Conservation (phyloP, 345 rosid genomes). For the Sonneratia caseolaris region DNA sequence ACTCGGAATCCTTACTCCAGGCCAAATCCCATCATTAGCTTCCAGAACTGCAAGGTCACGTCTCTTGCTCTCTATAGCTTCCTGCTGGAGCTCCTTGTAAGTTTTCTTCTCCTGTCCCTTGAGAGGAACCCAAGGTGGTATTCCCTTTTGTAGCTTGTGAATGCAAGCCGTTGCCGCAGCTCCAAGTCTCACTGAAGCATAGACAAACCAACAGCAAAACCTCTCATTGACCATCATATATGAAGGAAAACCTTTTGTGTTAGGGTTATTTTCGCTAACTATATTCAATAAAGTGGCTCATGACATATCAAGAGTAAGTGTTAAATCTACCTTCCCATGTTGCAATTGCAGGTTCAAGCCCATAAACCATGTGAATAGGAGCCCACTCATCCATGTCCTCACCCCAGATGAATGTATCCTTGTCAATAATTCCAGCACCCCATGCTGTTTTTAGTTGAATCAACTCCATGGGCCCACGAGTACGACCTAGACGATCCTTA, state of each 20-base stretch:
- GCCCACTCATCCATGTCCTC: conserved; percentile 97
- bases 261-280: background rate
- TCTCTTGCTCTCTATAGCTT: conserved; percentile 54
- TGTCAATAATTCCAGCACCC: conserved; percentile 84
- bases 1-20: conserved; percentile 76
- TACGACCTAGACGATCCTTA: conserved; percentile 86
- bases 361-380: conserved; percentile 89
- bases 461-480: conserved; percentile 83
- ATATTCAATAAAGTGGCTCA: background rate
- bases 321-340: conserved; percentile 80
- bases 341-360: conserved; percentile 84
- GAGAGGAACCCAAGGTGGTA: conserved; percentile 78
- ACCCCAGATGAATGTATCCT: conserved; percentile 87
- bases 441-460: conserved; percentile 84
- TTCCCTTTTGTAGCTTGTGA: conserved; percentile 82
- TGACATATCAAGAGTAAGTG: background rate
- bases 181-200: conserved; percentile 69
- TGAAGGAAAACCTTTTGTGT: background rate
- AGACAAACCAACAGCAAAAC: background rate
- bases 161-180: conserved; percentile 78
- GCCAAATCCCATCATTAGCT: conserved; percentile 91
- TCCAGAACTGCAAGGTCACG: conserved; percentile 77
- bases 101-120: conserved; percentile 73
- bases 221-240: background rate
- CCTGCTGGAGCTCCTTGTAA: background rate